Base-by-base conservation (phyloP, 345 rosid genomes). In the Punica granatum region DNA sequence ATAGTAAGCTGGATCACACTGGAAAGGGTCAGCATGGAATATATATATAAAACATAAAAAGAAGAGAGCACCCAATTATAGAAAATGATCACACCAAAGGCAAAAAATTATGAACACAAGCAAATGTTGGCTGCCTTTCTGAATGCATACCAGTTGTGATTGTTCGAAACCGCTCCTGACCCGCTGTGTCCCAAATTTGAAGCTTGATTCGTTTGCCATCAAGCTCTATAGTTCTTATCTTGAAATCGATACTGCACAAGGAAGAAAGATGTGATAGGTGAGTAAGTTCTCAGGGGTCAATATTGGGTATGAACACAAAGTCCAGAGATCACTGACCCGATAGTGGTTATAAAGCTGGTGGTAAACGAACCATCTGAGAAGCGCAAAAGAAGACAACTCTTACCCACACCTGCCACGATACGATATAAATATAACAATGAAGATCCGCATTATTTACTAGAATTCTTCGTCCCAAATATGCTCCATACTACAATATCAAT, bases 291-390 rank as follows among this genome's bases (percentile, higher is more conserved):
- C 19, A 35, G 33, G 14, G 33, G 31, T 13, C 53, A 67, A 18
- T 28, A 13, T 34, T 7, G 19, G 48, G n/a, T 4, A 37, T 26
- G n/a, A 42, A 56, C 41, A 31, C 42, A 14, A 2, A 41, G 19
- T 26, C 16, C 63, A 58, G 66, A 34, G 60, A 60, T 72, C 15
- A 69, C 78, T 63, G 9, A 91, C 97, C 97, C 96, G 67, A 88
- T 91, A 65, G 97, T 91, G 30, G 97, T 88, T 72, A 91, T 88
- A 78, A 91, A 91, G 75, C 97, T 91, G 6, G 96, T 91, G 25
- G 95, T 86, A 69, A 91, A 91, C 70, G 96, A 85, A 78, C 90
- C 97, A 84, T 88, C 97, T 0, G 97, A 88, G 79, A 91, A 91
- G 64, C 97, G 92, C 78, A 90, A 80, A 2, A 90, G 79, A 70